A percentile compares a stretch with the other conserved stretches of the same genome.
Evolutionary conservation across 371 early-diverging fungal genomes (phyloP).

Genomic region (Circinella minor): DNA sequence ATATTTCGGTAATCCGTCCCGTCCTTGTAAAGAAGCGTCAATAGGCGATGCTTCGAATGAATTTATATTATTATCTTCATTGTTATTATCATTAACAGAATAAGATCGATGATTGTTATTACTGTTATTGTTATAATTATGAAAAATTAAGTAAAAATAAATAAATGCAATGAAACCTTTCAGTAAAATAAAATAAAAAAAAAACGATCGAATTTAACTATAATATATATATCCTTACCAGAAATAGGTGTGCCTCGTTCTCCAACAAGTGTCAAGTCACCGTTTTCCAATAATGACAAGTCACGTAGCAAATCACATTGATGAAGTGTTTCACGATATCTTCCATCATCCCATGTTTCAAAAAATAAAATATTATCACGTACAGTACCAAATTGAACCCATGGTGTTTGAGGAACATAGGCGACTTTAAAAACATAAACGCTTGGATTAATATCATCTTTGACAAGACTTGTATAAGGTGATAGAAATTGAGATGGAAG

Average conservation of each 20-base stretch:
- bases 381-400: constrained; percentile 81
- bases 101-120: no score
- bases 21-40: no score
- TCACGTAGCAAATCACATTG: constrained; percentile 77
- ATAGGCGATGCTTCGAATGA: no score
- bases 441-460: constrained; percentile 19
- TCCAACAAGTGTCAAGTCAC: constrained; percentile 87
- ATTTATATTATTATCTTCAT: no score
- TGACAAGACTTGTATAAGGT: constrained; percentile 19
- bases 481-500: constrained; percentile 44
- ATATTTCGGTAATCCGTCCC: neutral
- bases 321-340: constrained; percentile 70
- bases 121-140: neutral
- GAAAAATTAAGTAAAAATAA: no score
- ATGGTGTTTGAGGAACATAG: constrained; percentile 79
- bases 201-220: no score
- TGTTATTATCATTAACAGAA: no score
- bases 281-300: constrained; percentile 72
- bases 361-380: constrained; percentile 88
- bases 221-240: constrained; percentile 64
- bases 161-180: neutral
- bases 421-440: constrained; percentile 51
- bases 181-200: neutral
- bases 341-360: constrained; percentile 60
- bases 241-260: constrained; percentile 34